A percentile compares a stretch with the other conserved stretches of the same genome.
Conservation (phyloP, 345 rosid species). For the Eucalyptus tenuipes region DNA sequence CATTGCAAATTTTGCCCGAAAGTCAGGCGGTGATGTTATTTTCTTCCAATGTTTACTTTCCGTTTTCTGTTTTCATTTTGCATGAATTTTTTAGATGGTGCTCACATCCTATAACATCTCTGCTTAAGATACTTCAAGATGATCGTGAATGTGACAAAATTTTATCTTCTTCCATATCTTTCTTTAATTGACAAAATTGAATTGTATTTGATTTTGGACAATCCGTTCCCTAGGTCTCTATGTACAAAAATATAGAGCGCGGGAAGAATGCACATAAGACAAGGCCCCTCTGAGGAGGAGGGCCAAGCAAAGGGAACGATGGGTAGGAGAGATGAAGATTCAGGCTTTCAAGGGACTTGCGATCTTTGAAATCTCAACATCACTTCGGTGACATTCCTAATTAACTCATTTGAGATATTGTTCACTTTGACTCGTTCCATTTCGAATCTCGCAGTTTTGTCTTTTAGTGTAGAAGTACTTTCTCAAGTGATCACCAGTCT, state of each 20-base stretch:
- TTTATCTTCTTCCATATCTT: not conserved
- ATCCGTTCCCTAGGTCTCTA: not conserved
- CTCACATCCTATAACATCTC: not conserved
- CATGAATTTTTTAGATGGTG: not conserved
- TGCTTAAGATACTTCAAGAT: not conserved
- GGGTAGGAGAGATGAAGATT: not conserved
- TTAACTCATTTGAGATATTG: too few species aligned
- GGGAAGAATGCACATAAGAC: constrained; percentile 17
- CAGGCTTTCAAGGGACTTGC: not conserved
- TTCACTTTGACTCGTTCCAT: fast-evolving
- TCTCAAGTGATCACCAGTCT: too few species aligned
- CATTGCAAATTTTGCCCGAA: not conserved
- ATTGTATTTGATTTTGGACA: not conserved
- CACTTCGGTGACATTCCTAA: not conserved
- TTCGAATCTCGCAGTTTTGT: too few species aligned
- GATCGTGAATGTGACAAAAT: not conserved
- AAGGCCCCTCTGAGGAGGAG: not conserved
- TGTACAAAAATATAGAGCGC: not conserved
- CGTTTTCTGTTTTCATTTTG: not conserved
- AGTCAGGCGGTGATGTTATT: not conserved
- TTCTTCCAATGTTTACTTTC: not conserved
- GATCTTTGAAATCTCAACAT: not conserved
- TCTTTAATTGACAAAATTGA: not conserved
- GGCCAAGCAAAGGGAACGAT: not conserved
- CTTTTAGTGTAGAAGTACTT: too few species aligned